Conservation (phyloP, 441 rosid species). For the Brassica balearica region DNA sequence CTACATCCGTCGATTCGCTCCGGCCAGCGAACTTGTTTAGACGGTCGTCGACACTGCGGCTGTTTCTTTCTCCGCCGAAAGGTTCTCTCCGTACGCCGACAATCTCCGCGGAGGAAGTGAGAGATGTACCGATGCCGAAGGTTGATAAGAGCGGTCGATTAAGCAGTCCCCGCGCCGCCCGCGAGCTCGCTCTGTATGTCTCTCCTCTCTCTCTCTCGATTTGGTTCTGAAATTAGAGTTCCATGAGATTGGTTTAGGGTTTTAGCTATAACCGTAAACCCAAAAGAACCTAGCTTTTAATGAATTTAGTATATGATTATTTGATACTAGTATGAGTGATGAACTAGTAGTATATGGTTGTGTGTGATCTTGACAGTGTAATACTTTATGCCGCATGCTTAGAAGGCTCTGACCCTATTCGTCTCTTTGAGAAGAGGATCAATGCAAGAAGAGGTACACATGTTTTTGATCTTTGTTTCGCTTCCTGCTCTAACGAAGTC, state of each 20-base stretch:
- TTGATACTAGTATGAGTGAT: neutral
- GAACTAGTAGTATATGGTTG: neutral
- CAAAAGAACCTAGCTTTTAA: neutral
- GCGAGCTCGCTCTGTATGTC: constrained; percentile 86
- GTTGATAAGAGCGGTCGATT: constrained; percentile 86
- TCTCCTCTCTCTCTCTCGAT: neutral
- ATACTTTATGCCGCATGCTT: constrained; percentile 84
- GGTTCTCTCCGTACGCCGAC: constrained; percentile 47
- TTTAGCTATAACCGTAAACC: constrained; percentile 10
- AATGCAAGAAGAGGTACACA: constrained; percentile 73
- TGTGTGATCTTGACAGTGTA: constrained; percentile 48
- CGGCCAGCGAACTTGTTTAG: constrained; percentile 36
- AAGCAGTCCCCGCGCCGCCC: constrained; percentile 93
- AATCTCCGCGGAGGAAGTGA: constrained; percentile 49
- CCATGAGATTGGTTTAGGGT: neutral
- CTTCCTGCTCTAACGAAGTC: no score
- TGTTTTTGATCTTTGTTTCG: no score
- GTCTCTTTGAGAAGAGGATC: constrained; percentile 82
- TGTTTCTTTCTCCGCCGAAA: constrained; percentile 30
- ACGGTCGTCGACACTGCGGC: constrained; percentile 35
- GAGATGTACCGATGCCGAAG: constrained; percentile 59
- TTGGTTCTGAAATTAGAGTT: constrained; percentile 12
- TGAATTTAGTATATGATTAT: neutral
- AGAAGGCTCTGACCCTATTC: constrained; percentile 89
- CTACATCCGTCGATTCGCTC: constrained; percentile 20